Evolutionary conservation across 2,329 filamentous ascomycete species (phyloP), one percentile per base, ranked within the genome.

Genomic region (Pyrenophora graminea): DNA sequence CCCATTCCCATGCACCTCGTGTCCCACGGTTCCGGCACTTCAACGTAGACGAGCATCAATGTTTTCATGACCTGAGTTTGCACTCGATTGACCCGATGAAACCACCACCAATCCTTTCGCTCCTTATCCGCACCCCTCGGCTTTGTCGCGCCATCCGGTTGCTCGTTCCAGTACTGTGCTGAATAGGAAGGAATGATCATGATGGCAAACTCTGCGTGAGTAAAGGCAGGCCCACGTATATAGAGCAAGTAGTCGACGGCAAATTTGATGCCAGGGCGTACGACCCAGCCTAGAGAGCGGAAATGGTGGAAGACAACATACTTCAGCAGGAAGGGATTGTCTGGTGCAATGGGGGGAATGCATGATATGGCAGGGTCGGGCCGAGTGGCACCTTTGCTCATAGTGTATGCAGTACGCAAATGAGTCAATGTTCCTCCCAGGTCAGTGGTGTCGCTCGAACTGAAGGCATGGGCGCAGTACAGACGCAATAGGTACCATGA

Each of bases 251-350:
- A 97, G 72, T 99, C 94, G 8, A 91, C 89, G 18, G 90, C 90
- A 64, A 99, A 99, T 69, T 99, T 99, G 70, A 96, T 87, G 31
- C 94, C 95, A 4, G 89, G 86, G 12, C 95, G 87, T 0, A 95
- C 88, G 1, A 97, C 90, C 93, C 94, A 99, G 19, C 94, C 94
- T 0, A 97, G 80, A 0, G 91, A 96, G 32, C 94, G 88, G 76
- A 96, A 99, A 71, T 99, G 93, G 69, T 99, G 94, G 71, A 96
- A 99, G 15, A 90, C 90, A 10, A 85, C 86, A 67, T 97, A 99
- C 51, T 90, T 87, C 1, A 96, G 72, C 17, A 97, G 77, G 72
- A 99, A 99, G 0, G 85, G 82, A 64, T 96, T 90, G 70, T 96
- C 91, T 0, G 91, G 85, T 13, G 82, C 79, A 3, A 91, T 78